These are phyloP conservation scores for Ustulina deusta DNA, from an alignment of 2,329 filamentous ascomycete genomes.

Conservation along the genomic window DNA sequence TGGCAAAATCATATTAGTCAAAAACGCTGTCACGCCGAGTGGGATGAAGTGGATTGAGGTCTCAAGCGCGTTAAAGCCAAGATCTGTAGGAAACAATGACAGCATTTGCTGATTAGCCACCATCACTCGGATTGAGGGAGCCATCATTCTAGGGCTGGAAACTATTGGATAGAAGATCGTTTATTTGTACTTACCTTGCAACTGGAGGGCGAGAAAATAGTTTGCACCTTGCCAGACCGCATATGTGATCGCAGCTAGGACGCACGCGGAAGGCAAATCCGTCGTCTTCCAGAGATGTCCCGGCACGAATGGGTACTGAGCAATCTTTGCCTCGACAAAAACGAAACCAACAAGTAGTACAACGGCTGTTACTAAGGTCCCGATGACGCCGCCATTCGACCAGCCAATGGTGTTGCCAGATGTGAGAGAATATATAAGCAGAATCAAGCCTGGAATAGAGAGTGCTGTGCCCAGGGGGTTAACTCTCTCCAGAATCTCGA, in stretches of 20 bases:
- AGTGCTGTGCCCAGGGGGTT: slow-evolving; percentile 7
- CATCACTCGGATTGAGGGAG: neutral
- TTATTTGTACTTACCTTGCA: slow-evolving; percentile 15
- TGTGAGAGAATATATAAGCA: slow-evolving; percentile 8
- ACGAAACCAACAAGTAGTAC: slow-evolving; percentile 10
- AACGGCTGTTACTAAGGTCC: slow-evolving; percentile 1
- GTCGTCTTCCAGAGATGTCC: slow-evolving; percentile 3
- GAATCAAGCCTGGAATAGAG: slow-evolving; percentile 14
- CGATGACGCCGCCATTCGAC: slow-evolving; percentile 10
- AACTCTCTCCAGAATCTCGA: neutral
- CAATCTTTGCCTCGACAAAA: slow-evolving; percentile 8
- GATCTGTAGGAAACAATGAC: neutral
- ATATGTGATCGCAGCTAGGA: slow-evolving; percentile 18
- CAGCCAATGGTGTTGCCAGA: slow-evolving; percentile 16
- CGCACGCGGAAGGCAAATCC: neutral
- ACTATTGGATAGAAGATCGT: neutral
- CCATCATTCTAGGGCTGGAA: neutral
- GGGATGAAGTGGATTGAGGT: slow-evolving; percentile 11
- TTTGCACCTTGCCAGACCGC: slow-evolving; percentile 16
- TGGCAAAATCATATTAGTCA: slow-evolving; percentile 12
- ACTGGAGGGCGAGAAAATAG: slow-evolving; percentile 17
- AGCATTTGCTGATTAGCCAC: neutral
- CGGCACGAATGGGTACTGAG: slow-evolving; percentile 9
- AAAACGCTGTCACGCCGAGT: slow-evolving; percentile 5
- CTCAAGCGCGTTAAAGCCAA: slow-evolving; percentile 13